Evolutionary conservation across 148 eudicot species (phyloP), one percentile per base, ranked within the genome.

Genomic region (Bassia scoparia): DNA sequence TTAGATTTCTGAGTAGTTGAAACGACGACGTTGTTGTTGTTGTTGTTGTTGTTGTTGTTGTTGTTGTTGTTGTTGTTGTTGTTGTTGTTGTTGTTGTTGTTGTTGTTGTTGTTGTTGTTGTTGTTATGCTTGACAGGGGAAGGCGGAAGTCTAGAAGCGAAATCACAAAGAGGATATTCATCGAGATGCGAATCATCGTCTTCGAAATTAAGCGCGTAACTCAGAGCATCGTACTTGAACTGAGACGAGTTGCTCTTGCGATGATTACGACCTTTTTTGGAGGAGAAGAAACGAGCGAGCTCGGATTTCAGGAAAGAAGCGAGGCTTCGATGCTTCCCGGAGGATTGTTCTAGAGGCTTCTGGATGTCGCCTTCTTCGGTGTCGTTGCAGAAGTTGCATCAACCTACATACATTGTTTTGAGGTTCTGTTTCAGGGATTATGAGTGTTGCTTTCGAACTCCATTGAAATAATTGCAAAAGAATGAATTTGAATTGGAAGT

Each of bases 161-260:
- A 87, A n/a, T 73, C 61, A 26, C 81, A 30, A 1, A 72, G 71
- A 6, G 80, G 83, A 70, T 27, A 67, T 7, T 81, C 82, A 24
- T 78, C 77, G 38, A 65, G 20, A 21, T 82, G 55, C 38, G 79
- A 49, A 38, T 76, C 74, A 59, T 81, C 85, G 12, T 85, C 81
- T 37, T 88, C 85, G 67, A 88, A 88, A 65, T 88, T 88, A 61
- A 84, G 89, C 66, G 89, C 80, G 78, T 88, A 88, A 56, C 91
- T 88, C 43, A 86, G 67, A 5, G 91, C 87, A 43, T 88, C 89
- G 74, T 88, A 88, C 56, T 80, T 69, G 68, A 84, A 88, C 64
- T 88, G 87, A 7, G 77, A 76, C 11, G 86, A 72, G 72, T 75
- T 74, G 14, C 35, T 55, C 10, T 80, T 70, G 43, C 83, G 83